Percentiles rank a stretch among this genome's conserved stretches.
phyloP scores from a whole-genome alignment of 169 alveolate species.

The Plasmodium malariae region DNA sequence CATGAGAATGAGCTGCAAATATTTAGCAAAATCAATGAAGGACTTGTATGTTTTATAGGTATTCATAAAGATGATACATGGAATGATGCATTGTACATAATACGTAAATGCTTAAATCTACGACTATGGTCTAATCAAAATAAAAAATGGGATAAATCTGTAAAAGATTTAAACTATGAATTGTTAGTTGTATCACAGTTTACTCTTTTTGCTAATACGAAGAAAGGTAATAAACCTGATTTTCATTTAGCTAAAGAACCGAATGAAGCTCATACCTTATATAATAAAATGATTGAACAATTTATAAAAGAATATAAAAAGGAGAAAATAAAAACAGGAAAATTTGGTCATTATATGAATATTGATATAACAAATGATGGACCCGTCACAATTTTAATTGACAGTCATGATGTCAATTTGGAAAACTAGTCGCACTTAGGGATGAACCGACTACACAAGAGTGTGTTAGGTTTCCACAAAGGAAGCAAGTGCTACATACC shows the following conservation, averaged over 20 bases:
- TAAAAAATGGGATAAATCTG: constrained; percentile 90
- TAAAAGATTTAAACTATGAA: constrained; percentile 88
- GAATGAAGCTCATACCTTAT: constrained; percentile 90
- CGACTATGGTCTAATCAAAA: constrained; percentile 89
- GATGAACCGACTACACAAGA: too few species aligned
- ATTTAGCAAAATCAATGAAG: constrained; percentile 51
- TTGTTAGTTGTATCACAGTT: constrained; percentile 92
- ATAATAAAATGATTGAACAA: constrained; percentile 86
- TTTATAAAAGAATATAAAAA: constrained; percentile 40
- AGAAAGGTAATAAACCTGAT: constrained; percentile 94
- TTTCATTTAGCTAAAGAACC: constrained; percentile 94
- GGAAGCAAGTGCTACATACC: too few species aligned
- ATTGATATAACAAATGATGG: constrained; percentile 93
- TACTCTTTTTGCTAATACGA: constrained; percentile 92
- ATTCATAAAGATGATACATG: constrained; percentile 66
- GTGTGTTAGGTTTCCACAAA: too few species aligned
- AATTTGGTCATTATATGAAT: constrained; percentile 92
- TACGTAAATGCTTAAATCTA: constrained; percentile 88
- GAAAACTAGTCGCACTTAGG: too few species aligned
- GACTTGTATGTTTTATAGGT: constrained; percentile 54
- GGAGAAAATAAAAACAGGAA: constrained; percentile 78
- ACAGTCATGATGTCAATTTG: constrained; percentile 70
- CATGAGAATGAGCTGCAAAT: constrained; percentile 48
- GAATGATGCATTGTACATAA: constrained; percentile 69
- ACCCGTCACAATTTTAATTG: constrained; percentile 92